phyloP scores from a whole-genome alignment of 768 basidiomycete genomes.

The Leccinum arenicola region DNA sequence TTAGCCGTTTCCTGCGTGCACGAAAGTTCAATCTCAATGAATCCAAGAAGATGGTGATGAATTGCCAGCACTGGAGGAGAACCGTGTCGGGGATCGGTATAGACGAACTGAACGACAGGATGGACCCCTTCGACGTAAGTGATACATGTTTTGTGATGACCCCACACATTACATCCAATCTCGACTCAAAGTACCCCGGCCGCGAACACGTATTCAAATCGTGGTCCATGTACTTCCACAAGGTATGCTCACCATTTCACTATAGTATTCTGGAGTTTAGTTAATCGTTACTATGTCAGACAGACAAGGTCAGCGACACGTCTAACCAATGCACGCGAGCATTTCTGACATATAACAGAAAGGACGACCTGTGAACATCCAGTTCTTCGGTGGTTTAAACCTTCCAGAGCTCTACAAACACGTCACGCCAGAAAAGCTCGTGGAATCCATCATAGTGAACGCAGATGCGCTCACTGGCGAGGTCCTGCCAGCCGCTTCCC shows the following conservation, averaged over 20 bases:
- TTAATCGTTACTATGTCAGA: slow-evolving; percentile 34
- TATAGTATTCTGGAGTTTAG: background rate
- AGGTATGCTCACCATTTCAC: slow-evolving; percentile 39
- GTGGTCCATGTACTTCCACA: slow-evolving; percentile 81
- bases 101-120: slow-evolving; percentile 56
- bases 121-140: slow-evolving; percentile 72
- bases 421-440: slow-evolving; percentile 58
- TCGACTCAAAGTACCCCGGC: slow-evolving; percentile 55
- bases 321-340: background rate
- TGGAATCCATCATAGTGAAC: slow-evolving; percentile 62
- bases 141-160: background rate
- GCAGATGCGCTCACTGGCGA: slow-evolving; percentile 64
- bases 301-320: slow-evolving; percentile 55
- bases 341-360: slow-evolving; percentile 36
- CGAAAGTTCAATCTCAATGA: slow-evolving; percentile 59
- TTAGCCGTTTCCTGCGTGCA: slow-evolving; percentile 74
- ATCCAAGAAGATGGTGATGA: slow-evolving; percentile 61
- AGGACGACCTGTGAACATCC: slow-evolving; percentile 71
- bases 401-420: slow-evolving; percentile 53
- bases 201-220: slow-evolving; percentile 66
- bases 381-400: slow-evolving; percentile 60
- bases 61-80: slow-evolving; percentile 68
- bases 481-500: slow-evolving; percentile 61
- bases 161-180: background rate
- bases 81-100: slow-evolving; percentile 63